Percentiles rank a stretch among this genome's conserved stretches.
Conservation (phyloP, 345 rosid species). For the Triadica sebifera region DNA sequence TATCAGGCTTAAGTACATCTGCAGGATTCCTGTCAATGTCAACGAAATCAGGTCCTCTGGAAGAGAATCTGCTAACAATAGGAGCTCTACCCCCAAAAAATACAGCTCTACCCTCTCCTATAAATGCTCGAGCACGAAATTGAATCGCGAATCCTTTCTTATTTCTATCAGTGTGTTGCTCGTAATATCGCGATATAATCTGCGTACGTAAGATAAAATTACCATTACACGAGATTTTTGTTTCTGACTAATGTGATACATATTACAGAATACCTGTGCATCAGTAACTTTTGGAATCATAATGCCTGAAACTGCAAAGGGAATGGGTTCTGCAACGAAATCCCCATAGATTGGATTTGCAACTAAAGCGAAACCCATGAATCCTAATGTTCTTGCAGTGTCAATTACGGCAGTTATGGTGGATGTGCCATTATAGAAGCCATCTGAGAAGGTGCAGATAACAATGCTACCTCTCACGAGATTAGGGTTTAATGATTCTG, state of each 20-base stretch:
- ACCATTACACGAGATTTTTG: not conserved
- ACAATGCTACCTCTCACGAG: slow-evolving; percentile 54
- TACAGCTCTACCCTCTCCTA: slow-evolving; percentile 66
- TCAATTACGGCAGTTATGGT: slow-evolving; percentile 49
- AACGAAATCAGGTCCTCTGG: slow-evolving; percentile 70
- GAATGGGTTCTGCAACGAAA: slow-evolving; percentile 63
- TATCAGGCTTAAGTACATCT: slow-evolving; percentile 79
- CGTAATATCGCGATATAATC: slow-evolving; percentile 58
- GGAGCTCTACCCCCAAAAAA: slow-evolving; percentile 52
- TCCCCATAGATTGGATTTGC: slow-evolving; percentile 67
- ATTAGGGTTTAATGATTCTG: slow-evolving; percentile 53
- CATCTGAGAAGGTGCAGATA: slow-evolving; percentile 69
- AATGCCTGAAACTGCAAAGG: slow-evolving; percentile 50
- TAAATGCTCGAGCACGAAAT: slow-evolving; percentile 51
- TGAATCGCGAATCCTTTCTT: slow-evolving; percentile 34
- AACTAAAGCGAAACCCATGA: slow-evolving; percentile 58
- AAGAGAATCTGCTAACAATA: slow-evolving; percentile 66
- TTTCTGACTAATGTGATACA: too few species aligned
- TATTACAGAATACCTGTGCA: slow-evolving; percentile 45
- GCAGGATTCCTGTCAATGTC: slow-evolving; percentile 42
- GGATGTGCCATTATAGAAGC: slow-evolving; percentile 62
- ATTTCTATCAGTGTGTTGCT: slow-evolving; percentile 48
- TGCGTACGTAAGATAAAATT: slow-evolving; percentile 16
- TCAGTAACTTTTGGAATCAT: slow-evolving; percentile 57
- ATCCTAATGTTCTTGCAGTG: slow-evolving; percentile 58